Evolutionary conservation across 352 stramenopile species (phyloP).

Genomic region (Pythium apleroticum): DNA sequence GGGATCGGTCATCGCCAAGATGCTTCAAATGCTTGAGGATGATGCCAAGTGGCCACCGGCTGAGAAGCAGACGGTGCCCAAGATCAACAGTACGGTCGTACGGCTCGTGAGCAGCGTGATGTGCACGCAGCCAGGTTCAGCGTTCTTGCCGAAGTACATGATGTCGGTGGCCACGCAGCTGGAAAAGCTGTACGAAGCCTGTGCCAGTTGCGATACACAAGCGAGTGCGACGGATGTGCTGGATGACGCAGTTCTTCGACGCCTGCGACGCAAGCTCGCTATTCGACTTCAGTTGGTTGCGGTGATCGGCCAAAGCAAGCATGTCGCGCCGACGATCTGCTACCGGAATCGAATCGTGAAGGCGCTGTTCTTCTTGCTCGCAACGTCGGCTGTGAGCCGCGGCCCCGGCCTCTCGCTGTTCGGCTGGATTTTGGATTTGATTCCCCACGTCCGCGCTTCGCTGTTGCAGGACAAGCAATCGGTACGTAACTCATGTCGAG

Average conservation of each 20-base stretch:
- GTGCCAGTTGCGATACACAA: conserved; percentile 46
- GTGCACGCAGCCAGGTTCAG: conserved; percentile 56
- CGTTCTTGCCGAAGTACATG: conserved; percentile 85
- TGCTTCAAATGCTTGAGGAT: conserved; percentile 79
- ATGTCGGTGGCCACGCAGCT: conserved; percentile 81
- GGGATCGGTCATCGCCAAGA: conserved; percentile 81
- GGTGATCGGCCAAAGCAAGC: conserved; percentile 72
- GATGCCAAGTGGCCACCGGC: conserved; percentile 61
- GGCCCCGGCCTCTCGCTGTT: conserved; percentile 75
- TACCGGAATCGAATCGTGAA: conserved; percentile 87
- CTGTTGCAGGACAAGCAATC: conserved; percentile 76
- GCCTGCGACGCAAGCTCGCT: conserved; percentile 70
- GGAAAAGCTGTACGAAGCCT: conserved; percentile 71
- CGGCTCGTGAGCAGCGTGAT: conserved; percentile 77
- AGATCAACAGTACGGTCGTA: conserved; percentile 72
- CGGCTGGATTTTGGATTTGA: conserved; percentile 86
- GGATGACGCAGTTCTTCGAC: conserved; percentile 42
- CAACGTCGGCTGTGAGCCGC: conserved; percentile 59
- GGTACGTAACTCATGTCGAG: conserved; percentile 39
- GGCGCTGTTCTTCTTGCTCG: conserved; percentile 73
- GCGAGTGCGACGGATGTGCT: not conserved
- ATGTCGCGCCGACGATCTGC: conserved; percentile 75
- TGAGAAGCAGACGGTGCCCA: conserved; percentile 55
- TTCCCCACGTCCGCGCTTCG: conserved; percentile 71
- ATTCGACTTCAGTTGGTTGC: conserved; percentile 76